phyloP scores from a whole-genome alignment of 352 stramenopile species.

The Saprolegnia parasitica region DNA sequence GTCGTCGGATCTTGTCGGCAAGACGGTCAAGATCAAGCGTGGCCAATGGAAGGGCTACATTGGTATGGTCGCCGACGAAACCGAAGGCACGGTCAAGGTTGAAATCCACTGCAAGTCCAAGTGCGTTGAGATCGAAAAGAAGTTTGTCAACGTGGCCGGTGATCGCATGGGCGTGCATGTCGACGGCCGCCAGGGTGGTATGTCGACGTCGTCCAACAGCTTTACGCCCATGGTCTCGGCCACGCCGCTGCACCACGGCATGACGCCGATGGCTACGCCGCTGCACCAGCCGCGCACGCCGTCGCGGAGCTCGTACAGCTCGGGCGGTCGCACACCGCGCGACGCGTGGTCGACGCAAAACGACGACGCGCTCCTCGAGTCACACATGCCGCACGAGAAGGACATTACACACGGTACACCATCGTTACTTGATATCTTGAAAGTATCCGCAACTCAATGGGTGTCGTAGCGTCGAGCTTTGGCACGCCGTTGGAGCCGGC shows the following conservation, averaged over 20 bases:
- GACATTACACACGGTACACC: conserved; percentile 69
- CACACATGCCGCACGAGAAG: conserved; percentile 86
- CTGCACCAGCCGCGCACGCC: conserved; percentile 40
- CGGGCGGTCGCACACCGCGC: conserved; percentile 51
- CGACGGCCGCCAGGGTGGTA: conserved; percentile 56
- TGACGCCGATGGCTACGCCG: conserved; percentile 84
- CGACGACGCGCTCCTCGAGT: conserved; percentile 79
- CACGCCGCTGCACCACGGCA: conserved; percentile 76
- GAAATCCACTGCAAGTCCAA: conserved; percentile 89
- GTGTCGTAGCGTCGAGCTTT: conserved; percentile 55
- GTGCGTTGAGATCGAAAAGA: conserved; percentile 79
- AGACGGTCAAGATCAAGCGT: conserved; percentile 90
- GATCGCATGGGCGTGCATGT: conserved; percentile 71
- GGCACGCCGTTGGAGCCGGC: conserved; percentile 74
- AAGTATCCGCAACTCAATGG: background rate
- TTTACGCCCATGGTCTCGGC: conserved; percentile 74
- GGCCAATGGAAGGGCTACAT: conserved; percentile 91
- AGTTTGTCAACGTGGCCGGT: conserved; percentile 70
- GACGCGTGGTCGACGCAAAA: conserved; percentile 86
- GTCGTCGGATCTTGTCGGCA: conserved; percentile 73
- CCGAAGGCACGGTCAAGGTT: conserved; percentile 87
- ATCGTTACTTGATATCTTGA: background rate
- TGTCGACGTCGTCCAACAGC: conserved; percentile 70
- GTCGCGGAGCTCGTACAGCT: conserved; percentile 65
- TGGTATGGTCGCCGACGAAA: conserved; percentile 86